A percentile compares a stretch with the other conserved stretches of the same genome.
Evolutionary conservation across 2,329 filamentous ascomycete species (phyloP).

Genomic region (Pseudofabraea citricarpa): DNA sequence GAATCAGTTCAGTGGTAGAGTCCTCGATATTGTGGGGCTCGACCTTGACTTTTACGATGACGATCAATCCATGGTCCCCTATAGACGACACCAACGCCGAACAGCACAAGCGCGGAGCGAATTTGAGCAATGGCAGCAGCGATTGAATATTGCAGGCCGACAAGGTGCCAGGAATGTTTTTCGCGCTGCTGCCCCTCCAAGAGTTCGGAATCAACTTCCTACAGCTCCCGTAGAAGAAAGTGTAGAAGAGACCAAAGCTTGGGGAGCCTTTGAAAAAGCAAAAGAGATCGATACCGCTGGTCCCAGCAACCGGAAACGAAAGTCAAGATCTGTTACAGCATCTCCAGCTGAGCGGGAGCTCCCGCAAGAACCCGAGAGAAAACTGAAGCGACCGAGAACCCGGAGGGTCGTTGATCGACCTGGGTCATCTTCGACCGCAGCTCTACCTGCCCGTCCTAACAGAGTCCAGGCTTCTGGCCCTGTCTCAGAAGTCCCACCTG

Average conservation of each 20-base stretch:
- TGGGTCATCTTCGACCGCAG: conserved; percentile 32
- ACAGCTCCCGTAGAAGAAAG: conserved; percentile 64
- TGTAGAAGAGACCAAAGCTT: conserved; percentile 72
- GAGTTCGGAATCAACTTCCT: conserved; percentile 45
- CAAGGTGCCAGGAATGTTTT: conserved; percentile 73
- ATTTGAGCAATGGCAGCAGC: conserved; percentile 72
- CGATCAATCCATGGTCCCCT: conserved; percentile 45
- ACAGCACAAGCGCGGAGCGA: conserved; percentile 50
- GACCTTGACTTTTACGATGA: conserved; percentile 84
- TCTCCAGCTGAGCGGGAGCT: conserved; percentile 61
- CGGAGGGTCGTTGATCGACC: conserved; percentile 56
- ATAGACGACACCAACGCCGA: conserved; percentile 49
- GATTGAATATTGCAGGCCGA: conserved; percentile 74
- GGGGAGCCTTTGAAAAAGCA: conserved; percentile 86
- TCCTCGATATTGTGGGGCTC: conserved; percentile 65
- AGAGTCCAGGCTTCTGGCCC: conserved; percentile 21
- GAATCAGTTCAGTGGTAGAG: conserved; percentile 56
- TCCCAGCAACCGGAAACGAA: conserved; percentile 65
- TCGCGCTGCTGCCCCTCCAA: conserved; percentile 58
- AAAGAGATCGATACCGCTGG: conserved; percentile 57
- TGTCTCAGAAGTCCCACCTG: conserved; percentile 9
- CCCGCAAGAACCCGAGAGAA: conserved; percentile 68
- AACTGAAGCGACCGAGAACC: conserved; percentile 82
- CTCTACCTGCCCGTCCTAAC: conserved; percentile 26
- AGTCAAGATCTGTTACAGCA: conserved; percentile 62